Percentiles rank a stretch among this genome's conserved stretches.
phyloP scores from a whole-genome alignment of 2,329 filamentous ascomycete species.

The Cercospora nicotianae region DNA sequence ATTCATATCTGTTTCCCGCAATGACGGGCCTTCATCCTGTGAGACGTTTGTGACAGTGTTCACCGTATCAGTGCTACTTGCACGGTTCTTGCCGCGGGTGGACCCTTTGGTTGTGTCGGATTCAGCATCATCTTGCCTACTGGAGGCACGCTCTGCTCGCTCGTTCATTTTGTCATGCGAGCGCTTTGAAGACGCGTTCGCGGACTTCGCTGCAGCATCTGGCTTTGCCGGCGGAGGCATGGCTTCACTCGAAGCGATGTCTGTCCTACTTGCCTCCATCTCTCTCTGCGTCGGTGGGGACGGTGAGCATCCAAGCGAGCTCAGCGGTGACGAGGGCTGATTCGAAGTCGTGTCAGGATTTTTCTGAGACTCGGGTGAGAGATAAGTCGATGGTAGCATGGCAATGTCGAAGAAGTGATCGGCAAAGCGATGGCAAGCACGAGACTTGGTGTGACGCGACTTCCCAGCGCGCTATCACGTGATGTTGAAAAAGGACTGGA shows the following conservation, averaged over 20 bases:
- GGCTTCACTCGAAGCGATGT: neutral
- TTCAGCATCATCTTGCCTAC: neutral
- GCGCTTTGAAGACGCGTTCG: slow-evolving; percentile 16
- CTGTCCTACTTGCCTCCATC: slow-evolving; percentile 3
- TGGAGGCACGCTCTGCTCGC: slow-evolving; percentile 5
- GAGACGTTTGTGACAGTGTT: slow-evolving; percentile 7
- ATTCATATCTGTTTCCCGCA: neutral
- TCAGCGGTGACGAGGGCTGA: slow-evolving; percentile 1
- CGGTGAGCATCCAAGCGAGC: slow-evolving; percentile 3
- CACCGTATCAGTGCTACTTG: slow-evolving; percentile 6
- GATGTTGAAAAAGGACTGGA: neutral
- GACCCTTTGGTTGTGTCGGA: neutral
- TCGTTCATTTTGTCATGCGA: slow-evolving; percentile 18
- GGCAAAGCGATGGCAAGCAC: neutral
- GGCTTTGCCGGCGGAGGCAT: slow-evolving; percentile 13
- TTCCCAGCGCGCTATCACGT: neutral
- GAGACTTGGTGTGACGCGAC: neutral
- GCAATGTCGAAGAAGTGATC: neutral
- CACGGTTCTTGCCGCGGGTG: slow-evolving; percentile 7
- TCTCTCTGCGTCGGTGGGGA: neutral
- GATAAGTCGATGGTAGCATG: neutral
- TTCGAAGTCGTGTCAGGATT: neutral
- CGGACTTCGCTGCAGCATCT: neutral
- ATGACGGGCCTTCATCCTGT: slow-evolving; percentile 7
- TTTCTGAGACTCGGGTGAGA: neutral